Evolutionary conservation across 2,329 filamentous ascomycete genomes (phyloP), one percentile per base, ranked within the genome.

Genomic region (Apiospora arundinis): DNA sequence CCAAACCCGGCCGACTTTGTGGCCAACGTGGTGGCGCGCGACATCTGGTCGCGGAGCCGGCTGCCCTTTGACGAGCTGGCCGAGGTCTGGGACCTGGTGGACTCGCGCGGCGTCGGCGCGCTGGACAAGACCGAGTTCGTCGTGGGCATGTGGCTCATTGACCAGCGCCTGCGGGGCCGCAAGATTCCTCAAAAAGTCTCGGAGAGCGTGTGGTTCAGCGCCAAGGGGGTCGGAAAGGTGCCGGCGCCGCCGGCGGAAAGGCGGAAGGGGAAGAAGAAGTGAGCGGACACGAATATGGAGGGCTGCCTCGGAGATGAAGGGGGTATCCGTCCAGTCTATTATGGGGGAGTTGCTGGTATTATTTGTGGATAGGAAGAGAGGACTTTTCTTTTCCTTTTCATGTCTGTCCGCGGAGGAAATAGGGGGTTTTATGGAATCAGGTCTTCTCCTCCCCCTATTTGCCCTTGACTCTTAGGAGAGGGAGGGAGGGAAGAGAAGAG

Each of bases 71-170:
- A 92, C 77, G 91, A 92, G 76, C 85, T 96, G 45, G 90, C 90
- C 60, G 91, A 93, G 81, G 91, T 95, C 0, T 96, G 93, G 91
- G 90, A 92, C 56, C 83, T 95, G 23, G 93, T 95, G 14, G 92
- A 93, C 77, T 82, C 86, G 1, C 81, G 83, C 8, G 79, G 82
- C 1, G 78, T 82, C 18, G 92, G 92, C 1, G 83, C 87, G 74
- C 81, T 96, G 70, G 84, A 83, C 70, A 88, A 89, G 76, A 87
- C 91, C 70, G 92, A 95, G 82, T 96, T 96, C 79, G 92, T 96
- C 0, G 93, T 95, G 1, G 93, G 93, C 12, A 87, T 94, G 83
- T 96, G 93, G 93, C 82, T 96, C 67, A 89, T 96, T 46, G 93
- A 96, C 79, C 93, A 95, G 84, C 85, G 92, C 72, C 83, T 96